A percentile compares a stretch with the other conserved stretches of the same genome.
Conservation (phyloP, 768 basidiomycete species). For the Cyathus striatus region DNA sequence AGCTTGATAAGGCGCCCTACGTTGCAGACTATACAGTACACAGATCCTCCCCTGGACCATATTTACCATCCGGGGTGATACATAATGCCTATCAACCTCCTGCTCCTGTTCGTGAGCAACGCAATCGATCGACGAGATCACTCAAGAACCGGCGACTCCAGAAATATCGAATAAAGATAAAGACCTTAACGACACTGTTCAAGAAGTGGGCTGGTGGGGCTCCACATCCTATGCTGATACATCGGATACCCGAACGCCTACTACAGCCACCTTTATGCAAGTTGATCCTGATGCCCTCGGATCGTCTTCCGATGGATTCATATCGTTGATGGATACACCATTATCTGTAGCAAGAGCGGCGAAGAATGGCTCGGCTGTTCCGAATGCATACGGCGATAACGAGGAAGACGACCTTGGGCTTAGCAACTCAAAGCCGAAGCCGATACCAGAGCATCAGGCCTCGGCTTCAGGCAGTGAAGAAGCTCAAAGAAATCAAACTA, state of each 20-base stretch:
- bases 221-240: slow-evolving; percentile 28
- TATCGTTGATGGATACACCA: slow-evolving; percentile 75
- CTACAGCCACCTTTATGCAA: slow-evolving; percentile 58
- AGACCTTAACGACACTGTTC: slow-evolving; percentile 28
- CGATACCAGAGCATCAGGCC: slow-evolving; percentile 25
- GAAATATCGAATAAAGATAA: slow-evolving; percentile 19
- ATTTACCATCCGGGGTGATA: slow-evolving; percentile 50
- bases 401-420: slow-evolving; percentile 89
- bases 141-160: slow-evolving; percentile 26
- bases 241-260: slow-evolving; percentile 51
- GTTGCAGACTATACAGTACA: slow-evolving; percentile 70
- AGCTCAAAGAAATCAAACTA: slow-evolving; percentile 4
- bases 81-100: slow-evolving; percentile 46
- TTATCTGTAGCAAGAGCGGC: slow-evolving; percentile 30
- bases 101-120: slow-evolving; percentile 41
- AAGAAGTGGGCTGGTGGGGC: slow-evolving; percentile 63
- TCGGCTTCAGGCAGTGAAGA: slow-evolving; percentile 15
- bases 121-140: slow-evolving; percentile 23
- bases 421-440: slow-evolving; percentile 58
- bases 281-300: slow-evolving; percentile 38
- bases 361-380: slow-evolving; percentile 11
- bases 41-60: slow-evolving; percentile 48
- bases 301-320: slow-evolving; percentile 56
- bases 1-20: slow-evolving; percentile 70
- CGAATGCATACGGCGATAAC: slow-evolving; percentile 36